Base-by-base conservation (phyloP, 2,329 filamentous ascomycete genomes). In the Domatiomyces globalis region DNA sequence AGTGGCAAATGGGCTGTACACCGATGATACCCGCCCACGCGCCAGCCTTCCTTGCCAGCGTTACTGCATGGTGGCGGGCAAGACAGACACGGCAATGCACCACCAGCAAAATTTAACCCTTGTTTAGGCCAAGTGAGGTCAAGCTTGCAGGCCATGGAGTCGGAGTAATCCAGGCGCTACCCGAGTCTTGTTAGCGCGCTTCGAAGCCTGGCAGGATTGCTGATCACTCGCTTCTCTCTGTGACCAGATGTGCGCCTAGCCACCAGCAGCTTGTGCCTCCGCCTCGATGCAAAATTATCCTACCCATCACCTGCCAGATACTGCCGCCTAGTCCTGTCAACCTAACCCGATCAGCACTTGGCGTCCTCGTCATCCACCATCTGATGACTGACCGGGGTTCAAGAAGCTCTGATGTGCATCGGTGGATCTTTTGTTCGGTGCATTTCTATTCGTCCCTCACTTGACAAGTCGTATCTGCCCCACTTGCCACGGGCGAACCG, bases 241-340 rank as follows among this genome's bases (percentile, higher is more conserved):
- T 61, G 58, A 59, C 54, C 27, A 59, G 53, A 61, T 58, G 55
- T 61, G 57, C 58, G 56, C 58, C 57, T 57, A 59, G 56, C 55
- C 58, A 59, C 54, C 45, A 27, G 53, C 29, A 50, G 53, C 46
- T 49, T 48, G 45, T 47, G 42, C 45, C 49, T 48, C 51, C 51
- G 51, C 52, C 46, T 52, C 48, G 49, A 47, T 50, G 52, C 54
- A 50, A 54, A 45, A 52, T 49, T 49, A 52, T 57, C 51, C 57
- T 50, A 56, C 56, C 57, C 56, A 56, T 54, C 46, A 43, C 36
- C 49, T 53, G 51, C 46, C 53, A 55, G 51, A 52, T 50, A 49
- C 50, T 56, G 55, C 53, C 56, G 56, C 56, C 56, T 59, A 57
- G 57, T 54, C 54, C 54, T 53, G 48, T 45, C 42, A 18, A 50